Evolutionary conservation across 441 rosid species (phyloP).

Genomic region (Gossypium lobatum): DNA sequence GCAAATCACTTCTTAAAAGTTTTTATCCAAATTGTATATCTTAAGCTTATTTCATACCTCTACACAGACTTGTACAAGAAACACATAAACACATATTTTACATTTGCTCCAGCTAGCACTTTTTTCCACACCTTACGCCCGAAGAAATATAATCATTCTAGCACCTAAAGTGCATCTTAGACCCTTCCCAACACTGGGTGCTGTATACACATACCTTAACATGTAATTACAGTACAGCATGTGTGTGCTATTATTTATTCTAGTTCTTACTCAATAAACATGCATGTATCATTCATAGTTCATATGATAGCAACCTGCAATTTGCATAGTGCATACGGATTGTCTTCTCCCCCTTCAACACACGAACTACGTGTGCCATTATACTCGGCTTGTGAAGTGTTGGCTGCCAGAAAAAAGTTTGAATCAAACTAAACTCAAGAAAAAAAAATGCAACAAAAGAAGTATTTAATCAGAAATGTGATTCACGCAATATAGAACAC

Average conservation of each 20-base stretch:
- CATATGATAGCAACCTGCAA: constrained; percentile 71
- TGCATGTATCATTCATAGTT: neutral
- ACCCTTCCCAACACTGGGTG: neutral
- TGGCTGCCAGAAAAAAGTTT: constrained; percentile 58
- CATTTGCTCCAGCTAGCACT: neutral
- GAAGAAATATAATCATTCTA: neutral
- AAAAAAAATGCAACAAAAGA: constrained; percentile 2
- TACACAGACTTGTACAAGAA: neutral
- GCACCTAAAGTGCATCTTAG: neutral
- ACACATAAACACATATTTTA: neutral
- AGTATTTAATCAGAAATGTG: neutral
- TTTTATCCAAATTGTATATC: neutral
- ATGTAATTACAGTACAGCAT: neutral
- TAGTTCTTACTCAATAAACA: neutral
- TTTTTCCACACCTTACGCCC: neutral
- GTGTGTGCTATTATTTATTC: neutral
- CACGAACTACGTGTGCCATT: constrained; percentile 97
- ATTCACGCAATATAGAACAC: neutral
- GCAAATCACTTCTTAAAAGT: neutral
- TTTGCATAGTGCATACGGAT: constrained; percentile 99
- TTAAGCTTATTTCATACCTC: neutral
- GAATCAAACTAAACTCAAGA: constrained; percentile 22
- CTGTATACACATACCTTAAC: neutral
- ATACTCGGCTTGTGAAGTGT: constrained; percentile 99
- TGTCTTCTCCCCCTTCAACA: constrained; percentile 90